These are phyloP conservation scores for Trichopus zeylanicus DNA, from an alignment of 116 monocot genomes.

Conservation along the genomic window DNA sequence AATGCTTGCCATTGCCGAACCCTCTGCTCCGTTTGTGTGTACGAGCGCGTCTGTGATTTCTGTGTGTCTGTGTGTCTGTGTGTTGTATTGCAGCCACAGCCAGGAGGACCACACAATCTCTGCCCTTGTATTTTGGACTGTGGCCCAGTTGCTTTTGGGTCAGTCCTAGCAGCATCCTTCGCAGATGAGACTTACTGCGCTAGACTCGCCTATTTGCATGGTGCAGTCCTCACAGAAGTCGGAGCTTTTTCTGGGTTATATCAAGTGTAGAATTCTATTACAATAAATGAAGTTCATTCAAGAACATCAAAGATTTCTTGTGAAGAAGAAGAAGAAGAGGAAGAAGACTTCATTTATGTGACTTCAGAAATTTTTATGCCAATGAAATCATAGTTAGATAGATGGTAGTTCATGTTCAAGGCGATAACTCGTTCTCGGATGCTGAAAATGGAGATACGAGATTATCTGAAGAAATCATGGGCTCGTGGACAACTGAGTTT, in stretches of 20 bases:
- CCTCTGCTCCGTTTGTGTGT: background rate
- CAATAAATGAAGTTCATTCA: no score
- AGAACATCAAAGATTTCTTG: no score
- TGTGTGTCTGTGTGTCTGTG: background rate
- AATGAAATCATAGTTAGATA: no score
- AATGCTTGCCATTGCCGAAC: no score
- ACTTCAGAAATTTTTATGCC: no score
- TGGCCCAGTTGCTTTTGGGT: background rate
- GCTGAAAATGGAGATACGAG: background rate
- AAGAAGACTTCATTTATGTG: no score
- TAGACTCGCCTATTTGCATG: background rate
- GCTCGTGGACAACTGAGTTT: constrained; percentile 55
- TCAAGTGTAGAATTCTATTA: no score
- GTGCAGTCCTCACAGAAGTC: no score
- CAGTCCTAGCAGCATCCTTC: background rate
- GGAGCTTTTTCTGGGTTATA: no score
- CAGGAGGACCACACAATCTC: constrained; percentile 8
- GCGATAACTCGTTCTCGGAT: background rate
- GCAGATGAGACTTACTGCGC: background rate
- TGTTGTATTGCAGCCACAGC: background rate
- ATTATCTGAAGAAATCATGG: constrained; percentile 17
- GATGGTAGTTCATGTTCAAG: no score
- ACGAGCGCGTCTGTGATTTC: background rate
- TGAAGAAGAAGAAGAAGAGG: no score
- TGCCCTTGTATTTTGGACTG: background rate